Evolutionary conservation across 192 early-diverging fungal genomes (phyloP).

Genomic region (Phycomyces blakesleeanus): DNA sequence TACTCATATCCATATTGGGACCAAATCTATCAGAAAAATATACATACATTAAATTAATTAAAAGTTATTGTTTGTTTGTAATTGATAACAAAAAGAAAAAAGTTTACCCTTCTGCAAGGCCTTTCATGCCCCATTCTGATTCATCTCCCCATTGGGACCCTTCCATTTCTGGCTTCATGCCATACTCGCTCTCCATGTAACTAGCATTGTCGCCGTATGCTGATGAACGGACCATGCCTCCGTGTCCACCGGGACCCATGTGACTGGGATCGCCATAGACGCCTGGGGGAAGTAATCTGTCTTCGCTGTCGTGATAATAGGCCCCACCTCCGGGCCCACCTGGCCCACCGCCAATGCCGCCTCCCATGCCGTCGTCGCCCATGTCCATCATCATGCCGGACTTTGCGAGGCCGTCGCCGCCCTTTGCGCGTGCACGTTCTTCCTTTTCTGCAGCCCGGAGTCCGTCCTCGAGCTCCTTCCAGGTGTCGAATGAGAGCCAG

Average conservation of each 20-base stretch:
- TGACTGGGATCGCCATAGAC: constrained; percentile 1
- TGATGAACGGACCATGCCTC: background rate
- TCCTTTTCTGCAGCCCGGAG: constrained; percentile 60
- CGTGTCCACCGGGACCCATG: background rate
- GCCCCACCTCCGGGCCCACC: background rate
- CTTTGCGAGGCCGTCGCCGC: background rate
- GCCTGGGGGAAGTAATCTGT: constrained; percentile 9
- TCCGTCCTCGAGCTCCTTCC: constrained; percentile 62
- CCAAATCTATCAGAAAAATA: constrained; percentile 23
- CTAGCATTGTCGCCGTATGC: constrained; percentile 30
- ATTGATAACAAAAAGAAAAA: constrained; percentile 11
- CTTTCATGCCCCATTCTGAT: constrained; percentile 43
- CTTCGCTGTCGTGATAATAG: constrained; percentile 12
- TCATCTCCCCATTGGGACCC: constrained; percentile 42
- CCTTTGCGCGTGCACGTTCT: constrained; percentile 41
- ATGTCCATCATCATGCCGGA: background rate
- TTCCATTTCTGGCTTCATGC: constrained; percentile 22
- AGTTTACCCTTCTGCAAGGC: constrained; percentile 38
- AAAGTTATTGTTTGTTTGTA: too few species aligned
- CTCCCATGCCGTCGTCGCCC: background rate
- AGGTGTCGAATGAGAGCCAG: constrained; percentile 60
- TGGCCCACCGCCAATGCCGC: too few species aligned
- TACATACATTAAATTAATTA: background rate
- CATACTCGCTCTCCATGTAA: constrained; percentile 38
- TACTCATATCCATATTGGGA: constrained; percentile 39